phyloP scores from a whole-genome alignment of 2,329 filamentous ascomycete species.

The Aspergillus pseudoterreus region DNA sequence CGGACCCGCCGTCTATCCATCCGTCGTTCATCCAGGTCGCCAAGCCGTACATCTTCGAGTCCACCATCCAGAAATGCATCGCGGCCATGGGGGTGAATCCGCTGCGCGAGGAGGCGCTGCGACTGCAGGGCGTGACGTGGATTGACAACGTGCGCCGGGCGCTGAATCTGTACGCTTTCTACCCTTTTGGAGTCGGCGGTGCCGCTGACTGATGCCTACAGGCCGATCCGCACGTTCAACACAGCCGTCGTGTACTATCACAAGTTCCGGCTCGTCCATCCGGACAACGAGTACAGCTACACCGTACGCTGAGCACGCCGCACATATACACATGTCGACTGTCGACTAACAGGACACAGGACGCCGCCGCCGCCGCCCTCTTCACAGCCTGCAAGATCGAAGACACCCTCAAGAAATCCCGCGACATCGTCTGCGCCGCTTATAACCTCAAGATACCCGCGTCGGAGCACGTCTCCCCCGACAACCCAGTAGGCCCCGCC shows the following conservation, averaged over 20 bases:
- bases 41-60: conserved; percentile 77
- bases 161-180: conserved; percentile 65
- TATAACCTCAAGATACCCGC: conserved; percentile 75
- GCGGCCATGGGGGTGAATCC: conserved; percentile 67
- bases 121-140: conserved; percentile 81
- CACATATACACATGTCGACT: neutral
- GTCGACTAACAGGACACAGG: conserved; percentile 42
- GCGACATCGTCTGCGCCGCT: conserved; percentile 84
- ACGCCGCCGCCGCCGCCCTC: conserved; percentile 81
- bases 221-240: conserved; percentile 85
- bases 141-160: conserved; percentile 79
- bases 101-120: conserved; percentile 72
- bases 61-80: conserved; percentile 71
- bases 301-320: conserved; percentile 34
- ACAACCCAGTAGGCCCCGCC: conserved; percentile 65
- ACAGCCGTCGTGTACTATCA: conserved; percentile 92
- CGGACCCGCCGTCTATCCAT: conserved; percentile 48
- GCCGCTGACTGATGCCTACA: conserved; percentile 30
- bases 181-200: neutral
- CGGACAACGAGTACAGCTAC: conserved; percentile 81
- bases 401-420: conserved; percentile 95
- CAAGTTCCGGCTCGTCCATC: conserved; percentile 81
- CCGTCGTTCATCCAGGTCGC: conserved; percentile 63
- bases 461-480: conserved; percentile 67
- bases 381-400: conserved; percentile 97